Percentiles rank a stretch among this genome's conserved stretches.
Conservation (phyloP, 768 basidiomycete species). For the Solioccasus polychromus region DNA sequence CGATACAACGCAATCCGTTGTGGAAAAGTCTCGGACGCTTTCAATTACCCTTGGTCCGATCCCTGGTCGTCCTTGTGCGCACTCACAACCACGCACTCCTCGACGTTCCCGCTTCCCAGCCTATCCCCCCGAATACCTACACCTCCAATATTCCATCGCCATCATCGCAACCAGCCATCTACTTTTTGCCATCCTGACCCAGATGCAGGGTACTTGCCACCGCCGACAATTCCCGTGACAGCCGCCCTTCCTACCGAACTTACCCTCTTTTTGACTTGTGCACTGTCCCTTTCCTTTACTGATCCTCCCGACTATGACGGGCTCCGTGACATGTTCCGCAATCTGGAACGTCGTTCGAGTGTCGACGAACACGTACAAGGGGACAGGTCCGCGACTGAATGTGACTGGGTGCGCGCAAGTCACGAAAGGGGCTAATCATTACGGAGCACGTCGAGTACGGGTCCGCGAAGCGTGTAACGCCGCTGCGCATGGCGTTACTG, state of each 20-base stretch:
- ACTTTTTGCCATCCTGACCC: constrained; percentile 18
- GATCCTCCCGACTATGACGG: constrained; percentile 90
- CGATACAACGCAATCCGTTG: constrained; percentile 8
- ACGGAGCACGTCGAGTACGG: constrained; percentile 26
- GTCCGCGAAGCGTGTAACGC: constrained; percentile 35
- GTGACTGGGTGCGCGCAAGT: constrained; percentile 47
- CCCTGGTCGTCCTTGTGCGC: constrained; percentile 13
- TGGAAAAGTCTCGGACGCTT: constrained; percentile 19
- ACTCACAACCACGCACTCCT: constrained; percentile 19
- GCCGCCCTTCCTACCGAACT: constrained; percentile 79
- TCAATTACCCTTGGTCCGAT: constrained; percentile 2
- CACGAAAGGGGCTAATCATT: constrained; percentile 23
- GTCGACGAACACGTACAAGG: constrained; percentile 29
- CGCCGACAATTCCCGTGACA: constrained; percentile 52
- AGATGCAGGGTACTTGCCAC: constrained; percentile 7
- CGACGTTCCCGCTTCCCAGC: constrained; percentile 5
- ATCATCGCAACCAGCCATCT: constrained; percentile 19
- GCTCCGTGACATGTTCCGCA: constrained; percentile 67
- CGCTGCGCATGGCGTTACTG: constrained; percentile 21
- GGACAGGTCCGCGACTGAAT: constrained; percentile 29
- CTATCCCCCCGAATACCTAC: constrained; percentile 1
- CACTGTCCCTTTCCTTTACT: constrained; percentile 79
- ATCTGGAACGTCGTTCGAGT: constrained; percentile 50
- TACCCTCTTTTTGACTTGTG: constrained; percentile 74
- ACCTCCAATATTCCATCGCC: constrained; percentile 15